Base-by-base conservation (phyloP, 2,329 filamentous ascomycete species). In the Fusarium sp. region DNA sequence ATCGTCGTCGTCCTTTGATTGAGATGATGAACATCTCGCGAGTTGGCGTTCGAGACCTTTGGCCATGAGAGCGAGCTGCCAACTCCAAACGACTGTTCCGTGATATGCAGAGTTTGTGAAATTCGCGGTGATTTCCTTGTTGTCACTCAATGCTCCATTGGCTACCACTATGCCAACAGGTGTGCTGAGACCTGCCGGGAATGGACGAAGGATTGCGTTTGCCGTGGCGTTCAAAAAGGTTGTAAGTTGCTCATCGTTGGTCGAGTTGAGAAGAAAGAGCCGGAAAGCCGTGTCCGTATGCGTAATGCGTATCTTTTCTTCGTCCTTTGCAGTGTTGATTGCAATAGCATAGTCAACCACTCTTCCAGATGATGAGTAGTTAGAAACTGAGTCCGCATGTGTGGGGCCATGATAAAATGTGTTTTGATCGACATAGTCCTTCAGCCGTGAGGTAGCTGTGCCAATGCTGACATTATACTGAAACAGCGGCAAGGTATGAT, bases 231-330 rank as follows among this genome's bases (percentile, higher is more conserved):
- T 86, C 13, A 91, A 72, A 71, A 89, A 89, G 0, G 79, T 65
- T 0, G 85, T 88, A 2, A 90, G 81, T 66, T 91, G 87, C 0
- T 77, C 69, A 47, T 89, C 80, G 46, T 89, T 82, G 3, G 87
- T 89, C 0, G 84, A 83, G 70, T 90, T 89, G 35, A 91, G 80
- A 3, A 91, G 78, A 75, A 90, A 90, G 57, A 86, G 85, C 3
- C 88, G 86, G 79, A 90, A 91, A 52, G 85, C 88, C 62, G 88
- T 86, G 65, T 91, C 89, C 0, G 86, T 89, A 74, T 91, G 88
- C 81, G 90, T 87, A 20, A 91, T 82, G 28, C 81, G 79, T 2
- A 91, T 86, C 18, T 85, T 75, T 3, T 81, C 73, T 28, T 85
- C 80, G 23, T 84, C 78, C 46, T 83, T 77, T 59, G 84, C 81